Conservation (phyloP, 345 rosid species). For the Boechera divaricarpa region DNA sequence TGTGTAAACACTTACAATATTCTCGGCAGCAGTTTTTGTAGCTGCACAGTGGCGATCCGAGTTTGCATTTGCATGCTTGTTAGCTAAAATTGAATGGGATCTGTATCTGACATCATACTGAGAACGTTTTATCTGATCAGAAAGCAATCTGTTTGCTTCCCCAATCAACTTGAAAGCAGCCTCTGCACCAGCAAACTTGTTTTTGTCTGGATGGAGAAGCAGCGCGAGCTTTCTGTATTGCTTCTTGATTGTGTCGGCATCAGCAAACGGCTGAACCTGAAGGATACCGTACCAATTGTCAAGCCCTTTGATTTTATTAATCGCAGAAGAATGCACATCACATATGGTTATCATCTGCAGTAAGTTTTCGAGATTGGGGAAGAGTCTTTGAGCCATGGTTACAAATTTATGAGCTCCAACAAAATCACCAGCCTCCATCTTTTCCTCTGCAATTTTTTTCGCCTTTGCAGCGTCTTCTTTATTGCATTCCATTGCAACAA, state of each 20-base stretch:
- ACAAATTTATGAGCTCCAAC: constrained; percentile 60
- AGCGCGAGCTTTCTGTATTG: constrained; percentile 85
- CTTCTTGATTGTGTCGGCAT: constrained; percentile 71
- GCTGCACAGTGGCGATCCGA: constrained; percentile 44
- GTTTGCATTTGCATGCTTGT: constrained; percentile 48
- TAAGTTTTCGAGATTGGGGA: constrained; percentile 64
- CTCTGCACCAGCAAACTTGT: constrained; percentile 85
- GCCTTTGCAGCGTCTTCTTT: constrained; percentile 87
- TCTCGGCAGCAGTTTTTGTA: constrained; percentile 39
- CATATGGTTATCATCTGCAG: constrained; percentile 67
- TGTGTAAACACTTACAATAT: constrained; percentile 47
- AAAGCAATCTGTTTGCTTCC: constrained; percentile 74
- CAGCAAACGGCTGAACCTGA: constrained; percentile 64
- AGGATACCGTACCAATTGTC: constrained; percentile 90
- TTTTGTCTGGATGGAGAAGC: constrained; percentile 91
- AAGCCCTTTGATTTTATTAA: constrained; percentile 55
- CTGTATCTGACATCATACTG: constrained; percentile 61
- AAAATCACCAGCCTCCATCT: constrained; percentile 63
- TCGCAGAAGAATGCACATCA: constrained; percentile 75
- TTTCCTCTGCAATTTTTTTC: constrained; percentile 65
- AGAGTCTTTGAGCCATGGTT: constrained; percentile 66
- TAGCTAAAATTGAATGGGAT: constrained; percentile 33
- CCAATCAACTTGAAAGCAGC: constrained; percentile 92
- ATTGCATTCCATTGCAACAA: constrained; percentile 77
- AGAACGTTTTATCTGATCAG: constrained; percentile 60